These are phyloP conservation scores for Microbotryum saponariae DNA, from an alignment of 1,284 basidiomycete genomes.

Conservation along the genomic window DNA sequence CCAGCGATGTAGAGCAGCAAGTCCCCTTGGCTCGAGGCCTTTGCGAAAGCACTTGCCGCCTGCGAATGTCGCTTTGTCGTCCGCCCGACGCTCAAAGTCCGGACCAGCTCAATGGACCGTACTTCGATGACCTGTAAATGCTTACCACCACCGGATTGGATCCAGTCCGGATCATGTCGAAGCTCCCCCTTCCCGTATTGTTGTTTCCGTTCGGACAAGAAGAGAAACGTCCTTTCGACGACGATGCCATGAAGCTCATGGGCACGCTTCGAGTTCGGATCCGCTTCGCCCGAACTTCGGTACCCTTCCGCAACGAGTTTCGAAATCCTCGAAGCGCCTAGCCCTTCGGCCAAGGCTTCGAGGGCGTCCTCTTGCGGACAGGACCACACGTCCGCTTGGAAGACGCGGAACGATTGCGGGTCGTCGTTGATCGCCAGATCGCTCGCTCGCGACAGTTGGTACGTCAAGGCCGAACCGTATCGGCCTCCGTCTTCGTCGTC, in stretches of 20 bases:
- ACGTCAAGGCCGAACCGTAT: constrained; percentile 36
- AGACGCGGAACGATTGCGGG: constrained; percentile 49
- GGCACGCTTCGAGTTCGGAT: constrained; percentile 27
- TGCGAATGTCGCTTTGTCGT: constrained; percentile 41
- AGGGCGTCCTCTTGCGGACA: constrained; percentile 86
- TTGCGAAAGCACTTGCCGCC: constrained; percentile 18
- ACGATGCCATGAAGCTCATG: constrained; percentile 12
- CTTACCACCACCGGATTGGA: constrained; percentile 48
- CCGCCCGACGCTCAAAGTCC: constrained; percentile 17
- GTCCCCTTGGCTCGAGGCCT: constrained; percentile 13
- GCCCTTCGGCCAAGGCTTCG: constrained; percentile 51
- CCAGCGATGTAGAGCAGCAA: constrained; percentile 54
- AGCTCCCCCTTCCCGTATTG: constrained; percentile 50
- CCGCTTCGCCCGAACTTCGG: constrained; percentile 47
- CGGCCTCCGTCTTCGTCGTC: constrained; percentile 38
- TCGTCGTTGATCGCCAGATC: constrained; percentile 34
- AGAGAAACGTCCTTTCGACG: constrained; percentile 69
- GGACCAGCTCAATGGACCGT: constrained; percentile 48
- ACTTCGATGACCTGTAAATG: constrained; percentile 52
- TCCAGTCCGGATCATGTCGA: constrained; percentile 60
- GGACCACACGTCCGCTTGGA: constrained; percentile 65
- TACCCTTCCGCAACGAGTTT: constrained; percentile 68
- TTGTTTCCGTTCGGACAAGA: constrained; percentile 80
- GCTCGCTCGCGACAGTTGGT: constrained; percentile 38
- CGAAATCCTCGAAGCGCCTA: constrained; percentile 60